A percentile compares a stretch with the other conserved stretches of the same genome.
Conservation (phyloP, 495 filamentous ascomycete genomes). For the Sabuloglossum arenarium region DNA sequence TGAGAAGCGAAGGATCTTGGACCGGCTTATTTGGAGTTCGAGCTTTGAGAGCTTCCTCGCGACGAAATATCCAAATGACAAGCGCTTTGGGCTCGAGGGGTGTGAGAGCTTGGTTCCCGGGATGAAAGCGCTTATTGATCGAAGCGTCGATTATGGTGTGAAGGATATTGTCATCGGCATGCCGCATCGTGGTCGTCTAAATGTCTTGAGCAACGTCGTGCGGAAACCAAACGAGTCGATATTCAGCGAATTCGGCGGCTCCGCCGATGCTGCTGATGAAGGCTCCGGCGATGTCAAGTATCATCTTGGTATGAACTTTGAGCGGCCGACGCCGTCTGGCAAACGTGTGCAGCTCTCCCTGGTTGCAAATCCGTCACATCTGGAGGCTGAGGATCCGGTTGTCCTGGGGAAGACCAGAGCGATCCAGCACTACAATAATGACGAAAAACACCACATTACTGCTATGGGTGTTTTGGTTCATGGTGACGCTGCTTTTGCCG, state of each 20-base stretch:
- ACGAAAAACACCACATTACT: slow-evolving; percentile 65
- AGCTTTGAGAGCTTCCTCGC: slow-evolving; percentile 89
- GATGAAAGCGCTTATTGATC: slow-evolving; percentile 98
- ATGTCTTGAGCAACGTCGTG: slow-evolving; percentile 95
- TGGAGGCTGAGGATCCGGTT: slow-evolving; percentile 96
- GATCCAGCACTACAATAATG: slow-evolving; percentile 97
- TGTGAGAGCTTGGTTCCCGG: slow-evolving; percentile 91
- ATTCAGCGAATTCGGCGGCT: slow-evolving; percentile 92
- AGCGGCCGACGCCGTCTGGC: slow-evolving; percentile 91
- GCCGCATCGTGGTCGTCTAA: slow-evolving; percentile 96
- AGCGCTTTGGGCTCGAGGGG: slow-evolving; percentile 94
- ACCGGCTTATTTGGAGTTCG: slow-evolving; percentile 93
- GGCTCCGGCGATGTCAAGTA: slow-evolving; percentile 98
- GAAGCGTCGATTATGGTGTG: slow-evolving; percentile 92
- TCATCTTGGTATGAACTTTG: slow-evolving; percentile 98
- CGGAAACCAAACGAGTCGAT: slow-evolving; percentile 98
- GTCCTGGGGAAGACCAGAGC: slow-evolving; percentile 93
- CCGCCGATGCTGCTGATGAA: slow-evolving; percentile 73
- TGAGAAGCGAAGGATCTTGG: slow-evolving; percentile 91
- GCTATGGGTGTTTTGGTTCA: slow-evolving; percentile 93
- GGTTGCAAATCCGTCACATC: slow-evolving; percentile 94
- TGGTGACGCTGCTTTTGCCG: slow-evolving; percentile 93
- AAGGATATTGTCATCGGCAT: slow-evolving; percentile 99
- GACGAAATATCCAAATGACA: slow-evolving; percentile 98
- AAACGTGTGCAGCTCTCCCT: slow-evolving; percentile 97